Evolutionary conservation across 2,329 filamentous ascomycete genomes (phyloP).

Genomic region (Elsinoe australis): DNA sequence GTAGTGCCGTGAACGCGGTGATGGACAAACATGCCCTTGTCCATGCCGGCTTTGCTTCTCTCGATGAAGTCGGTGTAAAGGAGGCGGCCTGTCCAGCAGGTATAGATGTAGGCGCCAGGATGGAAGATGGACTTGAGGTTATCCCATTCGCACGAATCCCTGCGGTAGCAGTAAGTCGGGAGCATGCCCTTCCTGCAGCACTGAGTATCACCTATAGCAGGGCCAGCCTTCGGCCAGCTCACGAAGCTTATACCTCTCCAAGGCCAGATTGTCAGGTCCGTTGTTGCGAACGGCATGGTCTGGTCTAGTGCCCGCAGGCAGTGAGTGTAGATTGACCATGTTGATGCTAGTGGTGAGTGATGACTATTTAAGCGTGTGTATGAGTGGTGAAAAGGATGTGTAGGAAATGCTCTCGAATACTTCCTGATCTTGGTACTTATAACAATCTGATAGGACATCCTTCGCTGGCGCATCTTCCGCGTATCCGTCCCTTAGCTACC

Average conservation of each 20-base stretch:
- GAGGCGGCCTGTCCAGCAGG: conserved; percentile 44
- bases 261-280: conserved; percentile 37
- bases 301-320: conserved; percentile 17
- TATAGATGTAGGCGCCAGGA: conserved; percentile 42
- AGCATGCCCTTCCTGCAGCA: not conserved
- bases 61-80: conserved; percentile 36
- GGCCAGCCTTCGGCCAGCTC: conserved; percentile 47
- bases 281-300: conserved; percentile 40
- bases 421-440: too few species aligned
- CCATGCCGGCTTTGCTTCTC: conserved; percentile 36
- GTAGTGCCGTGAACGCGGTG: conserved; percentile 38
- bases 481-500: too few species aligned
- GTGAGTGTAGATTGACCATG: conserved; percentile 18
- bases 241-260: conserved; percentile 42
- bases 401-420: too few species aligned
- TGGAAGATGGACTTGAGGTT: conserved; percentile 47
- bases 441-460: too few species aligned
- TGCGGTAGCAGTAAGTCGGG: not conserved
- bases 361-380: too few species aligned
- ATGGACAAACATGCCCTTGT: conserved; percentile 40
- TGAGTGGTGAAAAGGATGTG: too few species aligned
- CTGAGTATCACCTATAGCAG: conserved; percentile 34
- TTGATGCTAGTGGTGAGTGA: too few species aligned
- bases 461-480: too few species aligned
- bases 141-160: conserved; percentile 46